These are phyloP conservation scores for Lepidium africanum DNA, from an alignment of 345 rosid genomes.

Conservation along the genomic window DNA sequence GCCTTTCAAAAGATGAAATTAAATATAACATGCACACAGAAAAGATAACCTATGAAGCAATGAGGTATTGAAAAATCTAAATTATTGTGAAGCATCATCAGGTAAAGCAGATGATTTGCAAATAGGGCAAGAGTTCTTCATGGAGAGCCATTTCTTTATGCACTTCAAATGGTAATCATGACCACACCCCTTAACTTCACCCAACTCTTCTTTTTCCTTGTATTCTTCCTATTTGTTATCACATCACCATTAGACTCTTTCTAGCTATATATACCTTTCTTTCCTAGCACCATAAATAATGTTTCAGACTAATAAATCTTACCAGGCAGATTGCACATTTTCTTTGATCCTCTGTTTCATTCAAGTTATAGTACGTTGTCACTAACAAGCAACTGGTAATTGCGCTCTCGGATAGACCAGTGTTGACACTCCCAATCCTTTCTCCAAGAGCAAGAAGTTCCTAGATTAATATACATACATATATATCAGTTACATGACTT, in stretches of 20 bases:
- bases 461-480: slow-evolving; percentile 30
- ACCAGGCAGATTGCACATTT: slow-evolving; percentile 85
- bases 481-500: background rate
- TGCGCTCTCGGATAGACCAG: slow-evolving; percentile 60
- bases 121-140: slow-evolving; percentile 83
- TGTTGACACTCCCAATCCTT: slow-evolving; percentile 78
- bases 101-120: slow-evolving; percentile 63
- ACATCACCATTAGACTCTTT: slow-evolving; percentile 1
- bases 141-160: slow-evolving; percentile 75
- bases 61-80: background rate
- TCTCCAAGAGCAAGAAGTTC: slow-evolving; percentile 84
- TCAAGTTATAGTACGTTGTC: slow-evolving; percentile 30
- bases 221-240: slow-evolving; percentile 59
- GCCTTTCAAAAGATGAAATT: background rate
- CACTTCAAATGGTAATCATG: slow-evolving; percentile 73
- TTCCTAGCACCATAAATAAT: background rate
- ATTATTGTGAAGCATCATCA: slow-evolving; percentile 25
- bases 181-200: slow-evolving; percentile 47
- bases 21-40: background rate
- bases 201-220: slow-evolving; percentile 50
- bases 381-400: slow-evolving; percentile 53
- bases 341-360: slow-evolving; percentile 43
- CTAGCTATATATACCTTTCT: background rate
- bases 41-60: background rate
- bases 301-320: slow-evolving; percentile 18